Conservation (phyloP, 495 filamentous ascomycete genomes). For the Podospora didyma region DNA sequence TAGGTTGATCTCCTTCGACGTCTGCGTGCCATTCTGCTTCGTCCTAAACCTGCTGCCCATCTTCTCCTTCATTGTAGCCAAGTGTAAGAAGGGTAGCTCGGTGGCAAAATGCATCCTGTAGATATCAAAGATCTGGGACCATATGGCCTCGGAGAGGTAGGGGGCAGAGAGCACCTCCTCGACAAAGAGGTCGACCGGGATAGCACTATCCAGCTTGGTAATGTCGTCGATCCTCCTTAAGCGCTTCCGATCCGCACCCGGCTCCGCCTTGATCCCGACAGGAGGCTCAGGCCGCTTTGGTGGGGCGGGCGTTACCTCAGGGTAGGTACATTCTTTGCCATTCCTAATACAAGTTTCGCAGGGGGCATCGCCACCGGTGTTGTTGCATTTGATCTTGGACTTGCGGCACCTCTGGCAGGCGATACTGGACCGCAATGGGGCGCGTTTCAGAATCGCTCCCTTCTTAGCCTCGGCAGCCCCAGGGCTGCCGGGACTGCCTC, state of each 20-base stretch:
- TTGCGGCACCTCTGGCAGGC: conserved; percentile 74
- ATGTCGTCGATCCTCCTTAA: conserved; percentile 51
- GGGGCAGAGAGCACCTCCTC: conserved; percentile 48
- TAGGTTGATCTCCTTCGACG: conserved; percentile 49
- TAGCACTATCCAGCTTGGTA: conserved; percentile 35
- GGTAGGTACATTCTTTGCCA: conserved; percentile 75
- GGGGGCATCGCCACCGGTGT: conserved; percentile 58
- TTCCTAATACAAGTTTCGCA: conserved; percentile 76
- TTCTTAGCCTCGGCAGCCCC: conserved; percentile 39
- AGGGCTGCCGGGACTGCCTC: conserved; percentile 25
- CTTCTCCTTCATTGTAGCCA: conserved; percentile 66
- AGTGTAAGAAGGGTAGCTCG: conserved; percentile 77
- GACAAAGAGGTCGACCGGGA: conserved; percentile 27
- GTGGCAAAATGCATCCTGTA: conserved; percentile 81
- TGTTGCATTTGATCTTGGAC: conserved; percentile 82
- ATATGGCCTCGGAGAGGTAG: conserved; percentile 63
- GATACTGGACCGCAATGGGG: conserved; percentile 72
- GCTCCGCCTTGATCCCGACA: conserved; percentile 49
- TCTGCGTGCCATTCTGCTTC: conserved; percentile 41
- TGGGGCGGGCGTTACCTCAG: conserved; percentile 53
- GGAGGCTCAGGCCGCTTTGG: conserved; percentile 54
- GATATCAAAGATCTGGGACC: conserved; percentile 70
- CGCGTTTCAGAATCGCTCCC: conserved; percentile 34
- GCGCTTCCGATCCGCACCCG: conserved; percentile 60
- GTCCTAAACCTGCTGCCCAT: conserved; percentile 36